These are phyloP conservation scores for Euphorbia peplus DNA, from an alignment of 345 rosid genomes.

Conservation along the genomic window DNA sequence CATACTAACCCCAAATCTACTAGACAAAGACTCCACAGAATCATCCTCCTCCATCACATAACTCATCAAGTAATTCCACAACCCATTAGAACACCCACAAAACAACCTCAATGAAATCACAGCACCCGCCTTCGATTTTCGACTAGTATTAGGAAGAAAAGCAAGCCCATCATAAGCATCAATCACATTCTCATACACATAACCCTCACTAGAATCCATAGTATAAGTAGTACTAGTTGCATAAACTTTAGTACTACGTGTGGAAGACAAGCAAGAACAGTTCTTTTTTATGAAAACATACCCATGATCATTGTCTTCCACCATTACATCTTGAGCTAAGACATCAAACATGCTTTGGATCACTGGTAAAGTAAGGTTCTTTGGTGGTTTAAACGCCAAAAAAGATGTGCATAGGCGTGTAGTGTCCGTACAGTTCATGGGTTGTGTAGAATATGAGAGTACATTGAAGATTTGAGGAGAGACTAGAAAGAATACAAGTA, in stretches of 20 bases:
- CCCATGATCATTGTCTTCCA: constrained; percentile 36
- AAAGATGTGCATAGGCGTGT: constrained; percentile 76
- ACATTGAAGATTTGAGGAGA: constrained; percentile 17
- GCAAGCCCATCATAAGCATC: constrained; percentile 82
- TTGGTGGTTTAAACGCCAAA: constrained; percentile 69
- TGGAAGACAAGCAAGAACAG: constrained; percentile 69
- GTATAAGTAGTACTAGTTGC: constrained; percentile 77
- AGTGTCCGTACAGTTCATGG: constrained; percentile 86
- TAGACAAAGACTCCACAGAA: constrained; percentile 74
- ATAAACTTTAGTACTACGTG: constrained; percentile 46
- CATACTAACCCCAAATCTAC: constrained; percentile 93
- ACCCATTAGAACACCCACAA: constrained; percentile 91
- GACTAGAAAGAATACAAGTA: constrained; percentile 19
- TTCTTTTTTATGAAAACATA: constrained; percentile 73
- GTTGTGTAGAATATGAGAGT: constrained; percentile 40
- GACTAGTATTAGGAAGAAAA: constrained; percentile 45
- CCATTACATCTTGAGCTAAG: constrained; percentile 55
- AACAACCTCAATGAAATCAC: constrained; percentile 79
- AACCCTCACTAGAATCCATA: constrained; percentile 54
- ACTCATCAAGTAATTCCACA: constrained; percentile 96
- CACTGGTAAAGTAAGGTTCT: constrained; percentile 54
- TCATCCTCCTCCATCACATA: constrained; percentile 76
- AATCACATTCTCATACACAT: constrained; percentile 49
- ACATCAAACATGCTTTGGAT: constrained; percentile 95
- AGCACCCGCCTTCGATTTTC: constrained; percentile 53